Conservation (phyloP, 176 grass and related monocot species). For the Triticum monococcum region DNA sequence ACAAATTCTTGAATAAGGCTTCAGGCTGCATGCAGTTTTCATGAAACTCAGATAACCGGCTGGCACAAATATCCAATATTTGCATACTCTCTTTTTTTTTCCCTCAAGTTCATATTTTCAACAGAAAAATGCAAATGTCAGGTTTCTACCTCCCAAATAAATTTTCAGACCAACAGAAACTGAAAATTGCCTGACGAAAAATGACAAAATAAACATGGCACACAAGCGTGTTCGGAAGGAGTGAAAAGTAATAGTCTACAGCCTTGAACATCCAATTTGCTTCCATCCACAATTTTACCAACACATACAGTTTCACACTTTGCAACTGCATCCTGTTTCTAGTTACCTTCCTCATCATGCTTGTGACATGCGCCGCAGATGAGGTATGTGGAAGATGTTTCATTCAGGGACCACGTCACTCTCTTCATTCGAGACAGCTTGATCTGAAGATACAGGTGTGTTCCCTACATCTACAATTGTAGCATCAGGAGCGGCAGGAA, state of each 20-base stretch:
- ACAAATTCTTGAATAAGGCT: conserved; percentile 26
- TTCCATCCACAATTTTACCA: neutral
- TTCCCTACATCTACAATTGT: neutral
- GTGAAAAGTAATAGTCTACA: neutral
- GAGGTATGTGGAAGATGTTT: neutral
- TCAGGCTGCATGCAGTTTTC: too few species aligned
- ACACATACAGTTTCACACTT: neutral
- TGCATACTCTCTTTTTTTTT: neutral
- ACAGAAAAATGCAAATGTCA: neutral
- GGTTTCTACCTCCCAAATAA: neutral
- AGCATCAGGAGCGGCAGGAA: neutral
- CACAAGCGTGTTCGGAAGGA: neutral
- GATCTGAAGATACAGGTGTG: neutral
- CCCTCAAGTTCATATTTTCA: neutral
- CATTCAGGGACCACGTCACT: neutral
- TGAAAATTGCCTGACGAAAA: neutral
- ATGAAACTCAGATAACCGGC: neutral
- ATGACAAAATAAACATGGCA: neutral
- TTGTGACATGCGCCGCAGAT: neutral
- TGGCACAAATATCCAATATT: neutral
- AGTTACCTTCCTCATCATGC: neutral
- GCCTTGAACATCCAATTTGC: neutral
- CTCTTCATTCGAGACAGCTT: neutral
- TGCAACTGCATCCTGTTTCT: neutral
- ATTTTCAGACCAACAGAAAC: neutral